Evolutionary conservation across 2,329 filamentous ascomycete genomes (phyloP), one percentile per base, ranked within the genome.

Genomic region (Exophiala aquamarina): DNA sequence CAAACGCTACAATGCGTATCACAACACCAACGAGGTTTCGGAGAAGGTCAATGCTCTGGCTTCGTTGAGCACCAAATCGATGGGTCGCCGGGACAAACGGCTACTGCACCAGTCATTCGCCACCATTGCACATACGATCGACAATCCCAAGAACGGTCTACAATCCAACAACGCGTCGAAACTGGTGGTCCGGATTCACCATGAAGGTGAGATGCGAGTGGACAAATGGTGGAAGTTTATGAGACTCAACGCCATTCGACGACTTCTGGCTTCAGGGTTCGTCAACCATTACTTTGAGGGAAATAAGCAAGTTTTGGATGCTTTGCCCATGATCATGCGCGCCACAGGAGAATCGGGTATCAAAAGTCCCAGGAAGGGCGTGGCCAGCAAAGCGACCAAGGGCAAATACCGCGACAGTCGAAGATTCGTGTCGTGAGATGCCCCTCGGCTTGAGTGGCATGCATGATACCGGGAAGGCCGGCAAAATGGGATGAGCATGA

Each of bases 181-280:
- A 47, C 71, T 86, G 68, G 77, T 70, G 9, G 72, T 88, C 31
- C 76, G 77, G 46, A 78, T 87, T 45, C 73, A 77, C 43, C 72
- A 73, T 17, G 76, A 74, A 37, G 78, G 81, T 2, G 74, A 77
- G 43, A 78, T 87, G 71, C 75, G 71, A 41, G 81, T 88, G 41
- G 83, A 88, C 64, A 77, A 78, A 55, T 89, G 85, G 85, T 88
- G 84, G 84, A 88, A 88, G 65, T 70, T 86, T 58, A 73, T 81
- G 56, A 73, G 83, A 21, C 66, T 87, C 41, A 79, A 82, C 50
- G 76, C 77, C 3, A 66, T 88, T 43, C 76, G 81, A 59, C 68
- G 83, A 31, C 68, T 83, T 21, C 67, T 87, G 32, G 78, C 80
- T 48, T 76, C 78, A 11, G 82, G 82, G 0, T 83, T 86, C 55